Evolutionary conservation across 169 alveolate species (phyloP), one percentile per base, ranked within the genome.

Genomic region (Plasmodium ovale): DNA sequence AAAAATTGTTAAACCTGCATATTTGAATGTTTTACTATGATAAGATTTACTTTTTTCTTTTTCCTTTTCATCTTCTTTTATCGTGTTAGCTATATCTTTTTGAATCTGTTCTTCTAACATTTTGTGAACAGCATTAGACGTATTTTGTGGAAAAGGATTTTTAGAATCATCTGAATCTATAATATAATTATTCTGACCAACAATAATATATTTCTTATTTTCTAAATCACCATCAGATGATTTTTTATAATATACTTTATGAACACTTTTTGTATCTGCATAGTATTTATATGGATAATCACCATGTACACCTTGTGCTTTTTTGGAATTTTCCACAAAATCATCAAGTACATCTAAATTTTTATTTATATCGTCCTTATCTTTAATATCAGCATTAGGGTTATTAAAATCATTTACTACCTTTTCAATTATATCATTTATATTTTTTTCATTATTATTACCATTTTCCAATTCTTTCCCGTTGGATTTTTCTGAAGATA

Each of bases 151-250:
- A 39, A 59, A 59, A 19, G 88, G 88, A 21, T 44, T 42, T 58
- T 39, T 23, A 16, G 16, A 25, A 42, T 73, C 88, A 58, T 58
- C 60, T 31, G 88, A 73, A 73, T 73, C 88, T 59, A 73, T 73
- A 51, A 73, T 73, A 73, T 44, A 73, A 58, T 73, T 73, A 73
- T 73, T 59, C 67, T 73, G 69, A 25, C 88, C 88, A 42, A 73
- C 88, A 44, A 73, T 58, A 2, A 73, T 42, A 73, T 51, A 58
- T 73, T 73, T 73, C 14, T 59, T 67, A 2, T 33, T 21, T 35
- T 73, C 88, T 21, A 73, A 21, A 37, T 73, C 3, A 0, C 88
- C 88, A 19, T 58, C 16, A 19, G 67, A 9, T 27, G 70, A 27
- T 58, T 73, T 73, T 73, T 73, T 73, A 35, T 37, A 59, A 53